Evolutionary conservation across 164 flowering plant species (phyloP), one percentile per base, ranked within the genome.

Genomic region (Dillenia suffruticosa): DNA sequence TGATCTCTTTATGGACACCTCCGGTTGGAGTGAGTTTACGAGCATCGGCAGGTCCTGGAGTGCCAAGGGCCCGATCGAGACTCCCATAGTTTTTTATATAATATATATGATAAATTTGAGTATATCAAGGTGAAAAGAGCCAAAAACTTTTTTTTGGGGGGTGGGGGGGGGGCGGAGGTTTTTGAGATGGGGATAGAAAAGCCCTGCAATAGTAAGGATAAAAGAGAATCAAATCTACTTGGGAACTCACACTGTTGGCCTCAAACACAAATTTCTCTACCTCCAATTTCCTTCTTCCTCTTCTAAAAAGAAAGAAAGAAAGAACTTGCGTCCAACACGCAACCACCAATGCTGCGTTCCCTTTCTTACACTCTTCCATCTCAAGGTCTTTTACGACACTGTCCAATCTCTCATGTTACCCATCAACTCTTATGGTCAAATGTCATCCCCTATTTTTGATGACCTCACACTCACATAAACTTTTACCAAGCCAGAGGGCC

Each of bases 321-420:
- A 67, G 56, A 49, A 59, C 63, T 68, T 60, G 65, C 51, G 62
- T 57, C 57, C 62, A 50, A 72, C 75, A 72, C 75, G 75, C 75
- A 68, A 72, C 69, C 68, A 57, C 51, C 51, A 55, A 26, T 26
- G 40, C 5, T 26, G 40, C 40, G 40, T 26, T 63, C 61, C 68
- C 59, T 26, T 45, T 44, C 61, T 63, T 15, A 12, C 63, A 16
- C 40, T 46, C 17, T 65, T 60, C 63, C 56, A 57, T 26, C 40
- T 26, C 40, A 26, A 26, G 40, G 40, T 2, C 44, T 59, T n/a
- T 46, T 12, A 12, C 11, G 9, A 44, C 62, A 14, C 46, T 59
- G 24, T 16, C 9, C 54, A 51, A 14, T 44, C 24, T 26, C 40
- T 5, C 49, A 46, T 16, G 62, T 64, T 63, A 58, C 48, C 48